Percentiles rank a stretch among this genome's conserved stretches.
phyloP scores from a whole-genome alignment of 163 green algal species.

The Scenedesmus sp. region DNA sequence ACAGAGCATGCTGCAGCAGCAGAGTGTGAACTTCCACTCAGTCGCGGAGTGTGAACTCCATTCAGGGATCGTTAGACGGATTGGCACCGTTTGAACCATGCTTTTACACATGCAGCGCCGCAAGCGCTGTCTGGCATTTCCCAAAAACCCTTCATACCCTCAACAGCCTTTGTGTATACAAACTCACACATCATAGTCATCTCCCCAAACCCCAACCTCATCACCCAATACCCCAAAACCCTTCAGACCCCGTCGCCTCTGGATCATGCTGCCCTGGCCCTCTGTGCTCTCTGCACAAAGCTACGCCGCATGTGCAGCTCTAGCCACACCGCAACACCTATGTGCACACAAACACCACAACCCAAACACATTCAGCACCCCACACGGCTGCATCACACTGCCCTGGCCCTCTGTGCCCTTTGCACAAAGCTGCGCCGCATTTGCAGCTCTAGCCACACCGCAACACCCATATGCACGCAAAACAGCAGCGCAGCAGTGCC shows the following conservation, averaged over 20 bases:
- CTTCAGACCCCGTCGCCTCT: neutral
- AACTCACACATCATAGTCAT: too few species aligned
- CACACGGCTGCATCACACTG: neutral
- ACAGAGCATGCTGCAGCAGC: too few species aligned
- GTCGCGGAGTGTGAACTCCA: too few species aligned
- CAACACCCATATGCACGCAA: neutral
- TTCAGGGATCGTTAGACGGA: too few species aligned
- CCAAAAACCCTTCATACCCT: too few species aligned
- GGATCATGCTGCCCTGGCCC: neutral
- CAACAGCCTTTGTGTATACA: too few species aligned
- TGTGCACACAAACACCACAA: neutral
- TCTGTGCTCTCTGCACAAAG: neutral
- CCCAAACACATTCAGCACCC: too few species aligned
- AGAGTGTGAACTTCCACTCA: too few species aligned
- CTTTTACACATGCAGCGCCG: too few species aligned
- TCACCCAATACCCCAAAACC: neutral
- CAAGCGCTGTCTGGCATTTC: too few species aligned
- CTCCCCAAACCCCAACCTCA: neutral
- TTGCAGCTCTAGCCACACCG: neutral
- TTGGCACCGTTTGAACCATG: too few species aligned
- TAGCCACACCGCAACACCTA: neutral
- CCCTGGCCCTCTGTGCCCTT: neutral
- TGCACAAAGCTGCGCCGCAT: neutral
- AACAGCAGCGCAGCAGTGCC: neutral
- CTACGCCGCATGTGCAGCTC: neutral